Conservation (phyloP, 495 filamentous ascomycete genomes). For the Penicilliopsis zonata region DNA sequence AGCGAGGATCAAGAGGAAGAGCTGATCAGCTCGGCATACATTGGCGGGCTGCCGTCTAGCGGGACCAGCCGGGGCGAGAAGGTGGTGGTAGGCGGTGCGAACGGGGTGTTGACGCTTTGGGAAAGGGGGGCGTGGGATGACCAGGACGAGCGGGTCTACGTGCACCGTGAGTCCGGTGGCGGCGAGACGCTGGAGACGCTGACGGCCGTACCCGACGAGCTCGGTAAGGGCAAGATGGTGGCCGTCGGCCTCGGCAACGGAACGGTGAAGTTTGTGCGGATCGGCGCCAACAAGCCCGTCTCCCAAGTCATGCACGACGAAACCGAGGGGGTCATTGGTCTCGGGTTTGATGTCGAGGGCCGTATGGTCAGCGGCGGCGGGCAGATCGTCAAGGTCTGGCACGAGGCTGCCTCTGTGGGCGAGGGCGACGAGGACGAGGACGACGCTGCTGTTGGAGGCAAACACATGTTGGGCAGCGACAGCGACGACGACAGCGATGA, state of each 20-base stretch:
- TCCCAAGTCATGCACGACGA: slow-evolving; percentile 65
- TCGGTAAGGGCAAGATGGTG: slow-evolving; percentile 55
- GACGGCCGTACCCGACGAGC: slow-evolving; percentile 48
- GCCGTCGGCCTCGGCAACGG: slow-evolving; percentile 72
- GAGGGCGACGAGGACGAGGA: slow-evolving; percentile 28
- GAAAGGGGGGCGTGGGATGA: slow-evolving; percentile 90
- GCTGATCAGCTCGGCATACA: slow-evolving; percentile 63
- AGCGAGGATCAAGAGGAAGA: slow-evolving; percentile 95
- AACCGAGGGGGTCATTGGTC: slow-evolving; percentile 62
- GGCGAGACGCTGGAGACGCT: slow-evolving; percentile 64
- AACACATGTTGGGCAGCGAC: slow-evolving; percentile 26
- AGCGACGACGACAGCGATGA: slow-evolving; percentile 30
- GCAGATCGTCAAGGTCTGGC: slow-evolving; percentile 74
- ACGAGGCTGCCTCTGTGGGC: slow-evolving; percentile 34
- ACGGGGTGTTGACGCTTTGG: slow-evolving; percentile 81
- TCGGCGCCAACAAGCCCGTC: slow-evolving; percentile 47
- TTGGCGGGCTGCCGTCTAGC: slow-evolving; percentile 51
- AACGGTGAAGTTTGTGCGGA: slow-evolving; percentile 37
- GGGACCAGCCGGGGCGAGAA: slow-evolving; percentile 59
- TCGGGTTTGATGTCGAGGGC: slow-evolving; percentile 73
- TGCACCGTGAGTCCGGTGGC: slow-evolving; percentile 43
- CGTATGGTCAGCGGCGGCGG: slow-evolving; percentile 83
- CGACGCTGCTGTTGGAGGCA: slow-evolving; percentile 15
- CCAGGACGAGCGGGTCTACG: slow-evolving; percentile 74
- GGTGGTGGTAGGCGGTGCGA: slow-evolving; percentile 64